Evolutionary conservation across 2,329 filamentous ascomycete species (phyloP).

Genomic region (Penicillium freii): DNA sequence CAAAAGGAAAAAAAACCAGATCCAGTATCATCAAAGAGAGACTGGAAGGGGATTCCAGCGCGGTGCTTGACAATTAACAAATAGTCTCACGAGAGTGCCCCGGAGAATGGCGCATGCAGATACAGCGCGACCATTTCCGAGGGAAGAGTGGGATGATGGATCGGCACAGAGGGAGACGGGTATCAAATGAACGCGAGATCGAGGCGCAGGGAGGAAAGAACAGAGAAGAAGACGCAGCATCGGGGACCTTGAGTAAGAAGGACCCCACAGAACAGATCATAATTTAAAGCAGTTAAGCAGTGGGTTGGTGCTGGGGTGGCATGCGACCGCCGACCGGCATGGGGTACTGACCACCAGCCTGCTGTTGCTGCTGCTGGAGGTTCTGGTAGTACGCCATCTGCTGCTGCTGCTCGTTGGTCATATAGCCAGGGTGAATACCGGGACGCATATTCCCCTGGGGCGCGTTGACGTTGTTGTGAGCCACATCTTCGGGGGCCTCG

Average conservation of each 20-base stretch:
- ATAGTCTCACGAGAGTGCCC: constrained; percentile 16
- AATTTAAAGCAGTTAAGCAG: constrained; percentile 54
- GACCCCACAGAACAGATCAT: constrained; percentile 18
- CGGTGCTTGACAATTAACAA: constrained; percentile 26
- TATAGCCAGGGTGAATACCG: constrained; percentile 69
- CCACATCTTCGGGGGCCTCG: constrained; percentile 87
- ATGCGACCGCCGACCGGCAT: constrained; percentile 77
- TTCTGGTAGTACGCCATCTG: constrained; percentile 82
- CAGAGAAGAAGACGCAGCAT: constrained; percentile 28
- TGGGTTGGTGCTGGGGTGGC: constrained; percentile 78
- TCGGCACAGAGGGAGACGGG: constrained; percentile 33
- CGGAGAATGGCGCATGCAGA: constrained; percentile 4
- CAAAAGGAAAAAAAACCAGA: constrained; percentile 11
- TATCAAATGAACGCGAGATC: constrained; percentile 39
- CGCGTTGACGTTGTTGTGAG: constrained; percentile 71
- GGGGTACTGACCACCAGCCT: constrained; percentile 66
- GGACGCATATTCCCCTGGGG: constrained; percentile 65
- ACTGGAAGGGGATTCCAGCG: constrained; percentile 9
- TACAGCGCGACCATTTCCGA: constrained; percentile 9
- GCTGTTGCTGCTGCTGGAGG: constrained; percentile 69
- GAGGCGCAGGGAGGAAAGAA: constrained; percentile 25
- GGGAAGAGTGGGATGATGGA: constrained; percentile 19
- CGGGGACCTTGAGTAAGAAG: constrained; percentile 22
- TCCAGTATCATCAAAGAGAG: constrained; percentile 17
- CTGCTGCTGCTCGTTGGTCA: constrained; percentile 65